Evolutionary conservation across 768 basidiomycete species (phyloP).

Genomic region (Amanita brunnescens): DNA sequence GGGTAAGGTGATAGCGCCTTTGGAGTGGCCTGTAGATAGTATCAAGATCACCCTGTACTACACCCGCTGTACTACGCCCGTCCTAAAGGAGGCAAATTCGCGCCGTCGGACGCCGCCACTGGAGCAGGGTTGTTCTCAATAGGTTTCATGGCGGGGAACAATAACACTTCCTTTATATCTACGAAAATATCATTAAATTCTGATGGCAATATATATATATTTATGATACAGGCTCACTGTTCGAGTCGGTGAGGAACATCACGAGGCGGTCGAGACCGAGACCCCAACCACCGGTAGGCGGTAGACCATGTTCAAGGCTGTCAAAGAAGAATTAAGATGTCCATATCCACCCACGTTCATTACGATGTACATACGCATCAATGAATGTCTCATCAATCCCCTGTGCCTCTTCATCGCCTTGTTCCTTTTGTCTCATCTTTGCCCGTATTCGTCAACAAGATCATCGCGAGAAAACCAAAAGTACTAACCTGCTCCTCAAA

Average conservation of each 20-base stretch:
- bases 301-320: constrained; percentile 93
- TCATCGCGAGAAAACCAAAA: neutral
- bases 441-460: constrained; percentile 28
- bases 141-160: constrained; percentile 98
- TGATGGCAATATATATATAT: neutral
- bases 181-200: neutral
- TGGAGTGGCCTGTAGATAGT: no score
- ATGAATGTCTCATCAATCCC: constrained; percentile 94
- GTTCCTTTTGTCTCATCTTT: constrained; percentile 91
- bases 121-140: constrained; percentile 27
- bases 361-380: constrained; percentile 64
- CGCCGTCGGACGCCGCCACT: neutral
- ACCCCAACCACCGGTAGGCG: constrained; percentile 97
- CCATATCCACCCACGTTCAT: neutral
- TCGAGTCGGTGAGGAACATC: constrained; percentile 98
- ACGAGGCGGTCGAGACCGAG: constrained; percentile 93
- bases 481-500: constrained; percentile 82
- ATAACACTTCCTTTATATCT: constrained; percentile 95
- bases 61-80: neutral
- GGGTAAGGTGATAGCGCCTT: no score
- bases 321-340: constrained; percentile 1
- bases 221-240: constrained; percentile 51
- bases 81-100: neutral
- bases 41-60: no score
- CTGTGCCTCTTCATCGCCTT: constrained; percentile 97